Percentiles rank a stretch among this genome's conserved stretches.
Conservation (phyloP, 2,329 filamentous ascomycete genomes). For the Trichoderma sp. region DNA sequence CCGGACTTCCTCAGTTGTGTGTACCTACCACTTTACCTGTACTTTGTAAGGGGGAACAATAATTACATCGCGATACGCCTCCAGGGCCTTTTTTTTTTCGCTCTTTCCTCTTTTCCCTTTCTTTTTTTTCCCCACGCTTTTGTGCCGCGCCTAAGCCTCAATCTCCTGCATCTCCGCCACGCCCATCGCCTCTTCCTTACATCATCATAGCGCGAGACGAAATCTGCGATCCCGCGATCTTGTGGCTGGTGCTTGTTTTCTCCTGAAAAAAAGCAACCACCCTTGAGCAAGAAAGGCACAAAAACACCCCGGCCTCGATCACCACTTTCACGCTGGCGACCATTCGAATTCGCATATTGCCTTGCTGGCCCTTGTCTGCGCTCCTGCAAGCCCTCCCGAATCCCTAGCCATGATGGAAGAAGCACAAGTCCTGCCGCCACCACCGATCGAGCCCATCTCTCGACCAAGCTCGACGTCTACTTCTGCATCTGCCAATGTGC, state of each 20-base stretch:
- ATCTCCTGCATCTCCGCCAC: conserved; percentile 3
- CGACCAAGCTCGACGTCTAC: conserved; percentile 50
- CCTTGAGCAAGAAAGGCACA: background rate
- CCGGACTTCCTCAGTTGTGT: conserved; percentile 8
- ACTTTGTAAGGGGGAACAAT: conserved; percentile 13
- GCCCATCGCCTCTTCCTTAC: conserved; percentile 10
- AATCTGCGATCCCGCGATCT: conserved; percentile 17
- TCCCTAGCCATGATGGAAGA: conserved; percentile 44
- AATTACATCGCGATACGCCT: conserved; percentile 18
- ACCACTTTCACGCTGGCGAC: conserved; percentile 17
- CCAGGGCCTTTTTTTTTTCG: background rate
- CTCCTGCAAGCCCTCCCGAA: conserved; percentile 23
- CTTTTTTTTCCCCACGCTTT: conserved; percentile 9
- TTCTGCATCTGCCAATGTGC: conserved; percentile 39
- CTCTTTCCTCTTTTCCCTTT: background rate
- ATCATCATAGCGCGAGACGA: conserved; percentile 16
- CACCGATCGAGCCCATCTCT: conserved; percentile 47
- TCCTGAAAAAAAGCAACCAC: conserved; percentile 10
- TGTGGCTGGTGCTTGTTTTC: conserved; percentile 12
- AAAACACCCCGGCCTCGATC: background rate
- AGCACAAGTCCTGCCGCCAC: conserved; percentile 38
- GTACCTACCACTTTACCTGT: background rate
- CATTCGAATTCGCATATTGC: background rate
- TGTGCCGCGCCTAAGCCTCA: conserved; percentile 6
- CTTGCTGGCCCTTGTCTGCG: conserved; percentile 1